Conservation (phyloP, 495 filamentous ascomycete species). For the Aspergillus conjunctus region DNA sequence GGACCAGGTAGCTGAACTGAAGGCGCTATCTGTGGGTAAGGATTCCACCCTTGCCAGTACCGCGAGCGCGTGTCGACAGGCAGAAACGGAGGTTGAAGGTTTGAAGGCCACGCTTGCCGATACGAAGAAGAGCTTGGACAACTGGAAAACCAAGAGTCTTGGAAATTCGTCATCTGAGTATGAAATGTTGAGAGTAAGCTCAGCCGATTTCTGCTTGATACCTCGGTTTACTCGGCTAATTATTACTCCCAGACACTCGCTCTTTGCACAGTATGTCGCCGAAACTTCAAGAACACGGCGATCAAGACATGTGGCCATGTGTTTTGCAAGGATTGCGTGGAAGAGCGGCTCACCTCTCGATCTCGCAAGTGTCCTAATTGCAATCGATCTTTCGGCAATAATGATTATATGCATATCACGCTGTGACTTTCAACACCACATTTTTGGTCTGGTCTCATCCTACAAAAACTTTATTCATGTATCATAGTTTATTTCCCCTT, state of each 20-base stretch:
- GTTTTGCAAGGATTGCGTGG: constrained; percentile 87
- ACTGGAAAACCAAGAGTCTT: constrained; percentile 76
- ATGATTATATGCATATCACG: constrained; percentile 75
- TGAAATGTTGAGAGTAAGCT: constrained; percentile 78
- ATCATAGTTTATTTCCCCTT: constrained; percentile 37
- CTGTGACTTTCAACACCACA: constrained; percentile 36
- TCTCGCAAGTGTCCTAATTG: constrained; percentile 95
- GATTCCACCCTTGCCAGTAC: constrained; percentile 59
- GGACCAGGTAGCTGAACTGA: constrained; percentile 74
- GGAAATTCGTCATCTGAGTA: constrained; percentile 80
- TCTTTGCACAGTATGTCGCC: constrained; percentile 85
- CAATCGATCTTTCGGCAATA: constrained; percentile 83
- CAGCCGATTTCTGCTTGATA: neutral
- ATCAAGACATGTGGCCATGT: constrained; percentile 95
- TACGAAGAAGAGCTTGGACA: constrained; percentile 73
- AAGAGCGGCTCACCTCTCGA: constrained; percentile 80
- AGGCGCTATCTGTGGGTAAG: constrained; percentile 69
- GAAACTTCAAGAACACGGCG: constrained; percentile 89
- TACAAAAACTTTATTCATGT: constrained; percentile 34
- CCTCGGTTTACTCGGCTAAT: constrained; percentile 38
- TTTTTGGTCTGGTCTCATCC: constrained; percentile 16
- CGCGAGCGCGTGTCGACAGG: constrained; percentile 63
- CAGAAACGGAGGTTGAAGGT: constrained; percentile 73
- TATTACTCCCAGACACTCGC: constrained; percentile 68
- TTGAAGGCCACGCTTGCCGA: constrained; percentile 72